These are phyloP conservation scores for Trichosporon faecale DNA, from an alignment of 1,284 basidiomycete species.

Conservation along the genomic window DNA sequence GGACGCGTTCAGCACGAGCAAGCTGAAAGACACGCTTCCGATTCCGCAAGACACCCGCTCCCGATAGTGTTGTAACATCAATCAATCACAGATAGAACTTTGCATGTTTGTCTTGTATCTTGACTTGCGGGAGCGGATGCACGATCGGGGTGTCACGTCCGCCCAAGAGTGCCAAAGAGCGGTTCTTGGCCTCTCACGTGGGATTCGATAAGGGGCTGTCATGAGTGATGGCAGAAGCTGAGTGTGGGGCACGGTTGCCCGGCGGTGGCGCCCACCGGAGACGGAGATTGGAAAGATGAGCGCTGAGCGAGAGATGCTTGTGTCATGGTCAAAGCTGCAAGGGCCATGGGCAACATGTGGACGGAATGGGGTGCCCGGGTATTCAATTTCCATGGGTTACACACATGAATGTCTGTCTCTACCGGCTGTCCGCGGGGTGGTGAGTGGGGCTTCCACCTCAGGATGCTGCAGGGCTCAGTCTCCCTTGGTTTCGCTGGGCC, in stretches of 20 bases:
- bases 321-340: background rate
- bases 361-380: background rate
- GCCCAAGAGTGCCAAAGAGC: background rate
- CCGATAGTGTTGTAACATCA: conserved; percentile 1
- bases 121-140: background rate
- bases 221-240: background rate
- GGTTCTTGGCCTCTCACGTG: background rate
- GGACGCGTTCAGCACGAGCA: conserved; percentile 47
- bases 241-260: background rate
- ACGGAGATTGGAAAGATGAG: background rate
- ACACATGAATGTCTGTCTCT: background rate
- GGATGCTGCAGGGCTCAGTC: background rate
- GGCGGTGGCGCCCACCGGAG: background rate
- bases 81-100: background rate
- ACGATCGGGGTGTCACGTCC: background rate
- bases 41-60: background rate
- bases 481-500: too few relatives aligned
- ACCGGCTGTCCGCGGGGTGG: too few relatives aligned
- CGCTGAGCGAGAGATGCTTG: background rate
- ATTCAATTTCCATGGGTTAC: background rate
- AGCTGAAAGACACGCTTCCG: background rate
- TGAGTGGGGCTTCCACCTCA: background rate
- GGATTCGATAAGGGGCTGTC: background rate
- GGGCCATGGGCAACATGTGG: background rate
- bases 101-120: conserved; percentile 2